Base-by-base conservation (phyloP, 257 asterid species). In the Gynochthodes officinalis region DNA sequence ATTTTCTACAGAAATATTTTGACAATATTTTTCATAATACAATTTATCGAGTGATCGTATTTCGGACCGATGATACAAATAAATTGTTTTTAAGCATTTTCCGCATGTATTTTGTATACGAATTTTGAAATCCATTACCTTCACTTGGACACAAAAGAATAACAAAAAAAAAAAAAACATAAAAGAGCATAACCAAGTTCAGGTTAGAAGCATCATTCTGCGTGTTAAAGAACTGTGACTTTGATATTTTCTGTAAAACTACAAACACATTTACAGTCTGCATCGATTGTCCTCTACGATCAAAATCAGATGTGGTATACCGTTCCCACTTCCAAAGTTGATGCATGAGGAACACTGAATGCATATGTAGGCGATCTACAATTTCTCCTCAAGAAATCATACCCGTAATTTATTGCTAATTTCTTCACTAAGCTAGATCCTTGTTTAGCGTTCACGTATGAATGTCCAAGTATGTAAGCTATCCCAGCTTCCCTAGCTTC, bases 301-400 rank as follows among this genome's bases (percentile, higher is more conserved):
- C 46, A 62, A 81, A 53, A 35, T 89, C 91, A 93, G 71, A 93
- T 77, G 81, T 86, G 82, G 76, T 89, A 90, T n/a, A 89, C 94
- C 98, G 91, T 89, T 70, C 98, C 98, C 71, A 93, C 97, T 76
- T 93, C 97, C 62, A 93, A 80, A 0, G 97, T 93, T 28, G 98
- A 93, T 72, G 98, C 88, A 85, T 89, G 98, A 33, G 97, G 93
- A 58, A 85, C 81, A 67, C 81, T 83, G 69, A 88, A 74, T 65
- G 91, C 93, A 84, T 81, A 80, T 0, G 84, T 82, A 11, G 97
- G 84, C 57, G 87, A 81, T 84, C 96, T 89, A 76, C 90, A 80
- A 64, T 93, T 93, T 75, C 96, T 91, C 67, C 97, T 88, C 87
- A 93, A 77, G 82, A 91, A 93, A 77, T 85, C 98, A 78, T 88